Evolutionary conservation across 768 basidiomycete genomes (phyloP).

Genomic region (Basidioascus undulatus): DNA sequence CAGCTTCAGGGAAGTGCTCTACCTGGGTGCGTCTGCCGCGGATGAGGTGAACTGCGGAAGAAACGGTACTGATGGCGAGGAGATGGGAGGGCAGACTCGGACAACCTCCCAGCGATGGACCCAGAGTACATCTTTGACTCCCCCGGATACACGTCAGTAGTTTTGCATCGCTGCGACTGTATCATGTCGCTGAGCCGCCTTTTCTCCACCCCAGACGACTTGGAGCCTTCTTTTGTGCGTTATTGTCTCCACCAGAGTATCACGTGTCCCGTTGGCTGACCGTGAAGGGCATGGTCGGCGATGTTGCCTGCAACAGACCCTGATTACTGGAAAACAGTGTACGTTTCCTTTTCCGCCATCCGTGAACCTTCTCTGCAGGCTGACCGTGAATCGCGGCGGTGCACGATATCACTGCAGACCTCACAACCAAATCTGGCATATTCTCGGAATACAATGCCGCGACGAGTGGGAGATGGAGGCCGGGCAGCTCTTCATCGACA

Average conservation of each 20-base stretch:
- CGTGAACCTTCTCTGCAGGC: background rate
- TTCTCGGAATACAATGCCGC: conserved; percentile 22
- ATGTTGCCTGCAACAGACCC: no score
- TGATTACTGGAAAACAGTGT: conserved; percentile 23
- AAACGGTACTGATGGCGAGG: conserved; percentile 1
- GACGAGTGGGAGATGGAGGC: conserved; percentile 26
- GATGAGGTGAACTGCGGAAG: no score
- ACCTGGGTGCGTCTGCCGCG: no score
- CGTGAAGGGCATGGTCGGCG: conserved; percentile 17
- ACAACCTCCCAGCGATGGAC: conserved; percentile 17
- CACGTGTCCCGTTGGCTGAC: no score
- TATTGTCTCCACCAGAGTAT: no score
- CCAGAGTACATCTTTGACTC: conserved; percentile 20
- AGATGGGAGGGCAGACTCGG: conserved; percentile 12
- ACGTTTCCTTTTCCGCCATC: conserved; percentile 5
- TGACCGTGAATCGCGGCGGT: conserved; percentile 2
- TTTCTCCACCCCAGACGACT: no score
- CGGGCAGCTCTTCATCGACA: conserved; percentile 24
- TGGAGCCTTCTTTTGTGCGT: conserved; percentile 18
- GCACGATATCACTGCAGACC: background rate
- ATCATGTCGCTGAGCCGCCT: no score
- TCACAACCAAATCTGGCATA: conserved; percentile 18
- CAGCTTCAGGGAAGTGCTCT: conserved; percentile 20
- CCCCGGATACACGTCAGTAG: conserved; percentile 19
- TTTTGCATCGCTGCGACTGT: no score